phyloP scores from a whole-genome alignment of 371 early-diverging fungal genomes.

The Chytridiales sp. region DNA sequence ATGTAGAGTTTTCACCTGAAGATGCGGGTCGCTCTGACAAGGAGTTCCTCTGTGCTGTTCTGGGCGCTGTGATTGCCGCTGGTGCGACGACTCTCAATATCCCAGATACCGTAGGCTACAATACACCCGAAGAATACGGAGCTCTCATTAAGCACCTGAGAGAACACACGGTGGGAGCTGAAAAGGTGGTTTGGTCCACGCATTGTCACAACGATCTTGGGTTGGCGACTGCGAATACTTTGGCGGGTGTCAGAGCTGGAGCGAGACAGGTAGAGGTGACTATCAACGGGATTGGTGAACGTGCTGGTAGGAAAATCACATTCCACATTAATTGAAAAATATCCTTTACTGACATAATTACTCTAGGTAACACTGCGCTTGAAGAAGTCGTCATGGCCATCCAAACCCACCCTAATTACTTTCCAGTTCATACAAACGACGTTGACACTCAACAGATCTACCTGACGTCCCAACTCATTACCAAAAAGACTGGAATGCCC shows the following conservation, averaged over 20 bases:
- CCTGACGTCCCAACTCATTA: slow-evolving; percentile 85
- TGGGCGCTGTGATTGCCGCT: slow-evolving; percentile 86
- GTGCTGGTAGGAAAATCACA: slow-evolving; percentile 60
- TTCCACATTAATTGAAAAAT: slow-evolving; percentile 2
- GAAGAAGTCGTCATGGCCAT: slow-evolving; percentile 95
- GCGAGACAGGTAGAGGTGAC: slow-evolving; percentile 96
- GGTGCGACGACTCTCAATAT: slow-evolving; percentile 96
- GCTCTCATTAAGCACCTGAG: slow-evolving; percentile 76
- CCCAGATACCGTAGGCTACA: slow-evolving; percentile 96
- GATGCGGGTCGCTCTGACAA: slow-evolving; percentile 90
- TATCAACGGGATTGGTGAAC: slow-evolving; percentile 96
- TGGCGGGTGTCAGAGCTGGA: slow-evolving; percentile 85
- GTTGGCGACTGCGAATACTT: slow-evolving; percentile 92
- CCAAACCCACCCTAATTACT: slow-evolving; percentile 79
- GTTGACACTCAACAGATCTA: slow-evolving; percentile 87
- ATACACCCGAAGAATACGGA: slow-evolving; percentile 88
- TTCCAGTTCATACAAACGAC: slow-evolving; percentile 77
- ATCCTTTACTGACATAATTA: neutral
- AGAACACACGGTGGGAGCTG: slow-evolving; percentile 71
- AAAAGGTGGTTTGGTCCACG: slow-evolving; percentile 81
- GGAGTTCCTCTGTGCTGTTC: slow-evolving; percentile 80
- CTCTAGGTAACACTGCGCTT: slow-evolving; percentile 84
- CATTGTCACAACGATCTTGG: slow-evolving; percentile 98
- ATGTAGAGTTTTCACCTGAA: slow-evolving; percentile 94
- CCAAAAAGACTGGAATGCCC: slow-evolving; percentile 84